These are phyloP conservation scores for Pascua sp. DNA, from an alignment of 1,284 basidiomycete species.

Conservation along the genomic window DNA sequence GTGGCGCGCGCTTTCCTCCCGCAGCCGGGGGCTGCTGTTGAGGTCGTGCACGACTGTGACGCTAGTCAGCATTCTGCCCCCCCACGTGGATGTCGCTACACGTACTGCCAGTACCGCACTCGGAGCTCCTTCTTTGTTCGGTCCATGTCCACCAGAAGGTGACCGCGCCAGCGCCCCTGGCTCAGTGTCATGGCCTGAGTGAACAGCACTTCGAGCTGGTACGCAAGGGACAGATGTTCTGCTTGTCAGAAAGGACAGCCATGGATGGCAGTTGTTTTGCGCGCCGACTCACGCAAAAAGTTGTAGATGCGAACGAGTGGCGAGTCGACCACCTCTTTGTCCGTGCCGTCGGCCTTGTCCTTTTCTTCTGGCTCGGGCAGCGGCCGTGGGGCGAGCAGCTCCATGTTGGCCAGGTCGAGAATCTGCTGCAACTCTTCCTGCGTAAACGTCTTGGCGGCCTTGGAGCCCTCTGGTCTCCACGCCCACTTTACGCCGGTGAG, in stretches of 20 bases:
- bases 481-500: conserved; percentile 43
- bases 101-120: conserved; percentile 34
- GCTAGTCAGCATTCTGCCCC: too few relatives aligned
- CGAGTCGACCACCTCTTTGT: conserved; percentile 25
- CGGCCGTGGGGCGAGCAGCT: conserved; percentile 27
- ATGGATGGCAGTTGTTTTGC: background rate
- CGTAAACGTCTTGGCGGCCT: conserved; percentile 16
- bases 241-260: background rate
- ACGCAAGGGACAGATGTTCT: conserved; percentile 43
- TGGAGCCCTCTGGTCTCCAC: conserved; percentile 27
- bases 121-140: conserved; percentile 28
- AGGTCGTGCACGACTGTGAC: conserved; percentile 18
- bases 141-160: conserved; percentile 39
- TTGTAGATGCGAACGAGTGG: conserved; percentile 42
- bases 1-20: conserved; percentile 4
- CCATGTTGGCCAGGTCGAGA: conserved; percentile 39
- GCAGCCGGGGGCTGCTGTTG: conserved; percentile 2
- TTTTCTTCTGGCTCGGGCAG: conserved; percentile 10
- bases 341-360: background rate
- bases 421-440: conserved; percentile 38
- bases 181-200: conserved; percentile 35
- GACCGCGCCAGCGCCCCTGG: conserved; percentile 34
- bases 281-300: conserved; percentile 33
- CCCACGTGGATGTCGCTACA: background rate
- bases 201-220: conserved; percentile 41